Conservation (phyloP, 2,329 filamentous ascomycete species). For the Pyricularia sp. region DNA sequence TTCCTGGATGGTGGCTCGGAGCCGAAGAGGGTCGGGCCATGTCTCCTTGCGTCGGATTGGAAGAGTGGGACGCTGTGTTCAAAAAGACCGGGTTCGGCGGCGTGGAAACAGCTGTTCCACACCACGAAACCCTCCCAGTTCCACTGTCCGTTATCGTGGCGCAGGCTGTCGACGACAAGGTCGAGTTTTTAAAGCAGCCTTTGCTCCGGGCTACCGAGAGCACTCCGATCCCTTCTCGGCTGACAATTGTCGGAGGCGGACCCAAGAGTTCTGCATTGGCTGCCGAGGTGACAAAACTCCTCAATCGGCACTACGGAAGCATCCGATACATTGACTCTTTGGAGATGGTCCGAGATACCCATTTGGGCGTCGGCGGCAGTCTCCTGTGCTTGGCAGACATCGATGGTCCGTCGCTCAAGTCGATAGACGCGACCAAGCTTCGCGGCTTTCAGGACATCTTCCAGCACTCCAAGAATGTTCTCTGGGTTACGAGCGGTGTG, state of each 20-base stretch:
- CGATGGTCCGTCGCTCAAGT: conserved; percentile 16
- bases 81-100: conserved; percentile 15
- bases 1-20: conserved; percentile 13
- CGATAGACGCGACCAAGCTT: conserved; percentile 11
- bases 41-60: conserved; percentile 6
- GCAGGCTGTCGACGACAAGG: conserved; percentile 16
- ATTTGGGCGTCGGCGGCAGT: conserved; percentile 4
- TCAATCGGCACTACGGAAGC: neutral
- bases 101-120: conserved; percentile 7
- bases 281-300: neutral
- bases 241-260: conserved; percentile 14
- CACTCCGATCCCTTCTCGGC: neutral
- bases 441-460: conserved; percentile 11
- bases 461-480: conserved; percentile 5
- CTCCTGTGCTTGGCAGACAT: conserved; percentile 16
- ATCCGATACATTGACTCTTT: neutral
- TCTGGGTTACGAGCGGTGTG: conserved; percentile 16
- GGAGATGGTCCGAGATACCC: conserved; percentile 2
- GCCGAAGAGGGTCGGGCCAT: conserved; percentile 9
- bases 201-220: neutral
- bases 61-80: conserved; percentile 15
- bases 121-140: neutral
- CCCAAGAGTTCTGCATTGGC: conserved; percentile 1
- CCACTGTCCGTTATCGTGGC: conserved; percentile 11
- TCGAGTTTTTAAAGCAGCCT: conserved; percentile 14